phyloP scores from a whole-genome alignment of 129 eudicot species.

The Kitagawia praeruptora region DNA sequence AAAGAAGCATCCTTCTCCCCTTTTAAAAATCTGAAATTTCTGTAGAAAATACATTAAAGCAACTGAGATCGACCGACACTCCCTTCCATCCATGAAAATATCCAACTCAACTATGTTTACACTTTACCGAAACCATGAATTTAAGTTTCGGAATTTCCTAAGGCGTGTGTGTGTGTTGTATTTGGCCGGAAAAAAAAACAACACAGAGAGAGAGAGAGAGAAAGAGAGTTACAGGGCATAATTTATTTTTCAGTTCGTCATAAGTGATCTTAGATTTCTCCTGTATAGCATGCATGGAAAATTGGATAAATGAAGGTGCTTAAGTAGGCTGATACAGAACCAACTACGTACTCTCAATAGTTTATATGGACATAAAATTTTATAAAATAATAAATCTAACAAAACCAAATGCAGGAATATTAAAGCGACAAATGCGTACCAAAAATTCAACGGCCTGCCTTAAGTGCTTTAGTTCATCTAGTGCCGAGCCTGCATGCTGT shows the following conservation, averaged over 20 bases:
- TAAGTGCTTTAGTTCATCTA: too few relatives aligned
- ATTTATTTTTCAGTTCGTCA: conserved; percentile 55
- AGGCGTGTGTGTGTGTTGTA: too few relatives aligned
- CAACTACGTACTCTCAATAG: not conserved
- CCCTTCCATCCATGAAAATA: not conserved
- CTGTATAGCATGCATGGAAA: conserved; percentile 44
- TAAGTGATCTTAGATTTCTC: conserved; percentile 62
- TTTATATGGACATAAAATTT: not conserved
- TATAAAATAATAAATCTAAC: too few relatives aligned
- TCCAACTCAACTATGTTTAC: not conserved
- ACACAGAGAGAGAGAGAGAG: not conserved
- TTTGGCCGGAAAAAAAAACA: too few relatives aligned
- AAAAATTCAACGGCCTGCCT: too few relatives aligned
- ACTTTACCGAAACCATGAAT: not conserved
- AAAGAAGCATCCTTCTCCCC: not conserved
- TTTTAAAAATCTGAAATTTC: not conserved
- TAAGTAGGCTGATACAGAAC: not conserved
- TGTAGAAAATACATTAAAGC: not conserved
- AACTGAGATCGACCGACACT: not conserved
- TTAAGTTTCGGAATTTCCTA: too few relatives aligned
- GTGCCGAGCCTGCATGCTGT: too few relatives aligned
- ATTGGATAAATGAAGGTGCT: not conserved
- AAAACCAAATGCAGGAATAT: too few relatives aligned
- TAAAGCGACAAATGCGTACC: too few relatives aligned
- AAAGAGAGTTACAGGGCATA: conserved; percentile 61